Evolutionary conservation across 2,329 filamentous ascomycete genomes (phyloP).

Genomic region (Cryphonectria radicalis): DNA sequence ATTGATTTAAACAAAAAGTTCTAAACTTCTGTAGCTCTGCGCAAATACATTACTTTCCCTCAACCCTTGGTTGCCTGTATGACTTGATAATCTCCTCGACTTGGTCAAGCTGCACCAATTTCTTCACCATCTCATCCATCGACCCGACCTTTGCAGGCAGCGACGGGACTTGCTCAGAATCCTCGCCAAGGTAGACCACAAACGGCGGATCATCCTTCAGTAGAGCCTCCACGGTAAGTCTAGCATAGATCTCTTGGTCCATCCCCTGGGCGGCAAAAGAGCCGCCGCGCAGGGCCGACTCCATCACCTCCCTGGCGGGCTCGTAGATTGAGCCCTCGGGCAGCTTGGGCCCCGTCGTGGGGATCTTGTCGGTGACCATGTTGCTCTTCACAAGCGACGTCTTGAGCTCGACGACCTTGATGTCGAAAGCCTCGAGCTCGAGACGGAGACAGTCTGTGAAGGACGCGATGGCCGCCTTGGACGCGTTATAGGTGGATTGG

Average conservation of each 20-base stretch:
- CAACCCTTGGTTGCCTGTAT: neutral
- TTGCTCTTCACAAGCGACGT: conserved; percentile 40
- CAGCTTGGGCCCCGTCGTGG: neutral
- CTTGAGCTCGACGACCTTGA: conserved; percentile 41
- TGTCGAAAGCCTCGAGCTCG: conserved; percentile 43
- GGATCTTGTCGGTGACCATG: neutral
- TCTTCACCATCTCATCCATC: conserved; percentile 8
- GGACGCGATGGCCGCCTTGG: conserved; percentile 19
- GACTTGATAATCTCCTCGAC: conserved; percentile 5
- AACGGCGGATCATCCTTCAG: conserved; percentile 3
- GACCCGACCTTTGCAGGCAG: neutral
- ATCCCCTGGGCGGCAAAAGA: neutral
- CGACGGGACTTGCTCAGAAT: neutral
- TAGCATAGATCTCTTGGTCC: neutral
- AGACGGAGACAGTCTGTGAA: conserved; percentile 38
- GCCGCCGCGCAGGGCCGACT: neutral
- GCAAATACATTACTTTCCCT: neutral
- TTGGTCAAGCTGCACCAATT: neutral
- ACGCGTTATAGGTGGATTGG: conserved; percentile 14
- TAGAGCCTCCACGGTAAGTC: neutral
- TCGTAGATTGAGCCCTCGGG: conserved; percentile 10
- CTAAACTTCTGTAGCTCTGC: too few relatives aligned
- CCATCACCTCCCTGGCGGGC: conserved; percentile 1
- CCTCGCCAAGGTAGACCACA: conserved; percentile 1
- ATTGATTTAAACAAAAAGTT: too few relatives aligned